A percentile compares a stretch with the other conserved stretches of the same genome.
Evolutionary conservation across 78 protist species (phyloP).

Genomic region (Chrysochromulina parva): DNA sequence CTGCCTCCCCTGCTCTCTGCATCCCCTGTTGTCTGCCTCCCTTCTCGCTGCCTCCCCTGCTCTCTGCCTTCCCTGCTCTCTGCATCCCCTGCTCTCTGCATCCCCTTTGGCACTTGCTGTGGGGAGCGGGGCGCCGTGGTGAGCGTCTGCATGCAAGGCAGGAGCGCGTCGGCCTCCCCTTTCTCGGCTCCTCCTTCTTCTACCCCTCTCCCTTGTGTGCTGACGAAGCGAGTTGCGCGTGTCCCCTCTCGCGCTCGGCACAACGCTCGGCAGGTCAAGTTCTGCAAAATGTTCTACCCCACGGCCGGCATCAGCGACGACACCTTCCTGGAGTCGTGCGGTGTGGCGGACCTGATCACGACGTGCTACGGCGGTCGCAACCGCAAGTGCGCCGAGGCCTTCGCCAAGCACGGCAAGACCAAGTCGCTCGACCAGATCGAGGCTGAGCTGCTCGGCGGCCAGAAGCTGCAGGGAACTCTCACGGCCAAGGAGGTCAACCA

Average conservation of each 20-base stretch:
- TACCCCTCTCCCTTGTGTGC: not conserved
- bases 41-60: too few relatives aligned
- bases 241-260: too few relatives aligned
- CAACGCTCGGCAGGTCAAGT: not conserved
- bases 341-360: slow-evolving; percentile 74
- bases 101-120: too few relatives aligned
- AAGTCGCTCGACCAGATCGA: slow-evolving; percentile 54
- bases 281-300: slow-evolving; percentile 28
- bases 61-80: too few relatives aligned
- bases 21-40: too few relatives aligned
- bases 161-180: not conserved
- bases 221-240: too few relatives aligned
- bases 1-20: too few relatives aligned
- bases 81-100: too few relatives aligned
- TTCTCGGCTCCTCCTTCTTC: not conserved
- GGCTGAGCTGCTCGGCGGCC: slow-evolving; percentile 63
- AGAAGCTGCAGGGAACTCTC: slow-evolving; percentile 72
- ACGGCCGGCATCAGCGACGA: not conserved
- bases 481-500: slow-evolving; percentile 59
- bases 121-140: too few relatives aligned
- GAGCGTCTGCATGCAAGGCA: too few relatives aligned
- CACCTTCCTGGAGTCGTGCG: slow-evolving; percentile 70
- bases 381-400: slow-evolving; percentile 64
- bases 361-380: slow-evolving; percentile 68
- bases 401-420: not conserved